Evolutionary conservation across 2,329 filamentous ascomycete species (phyloP).

Genomic region (Talaromyces albobiverticillius): DNA sequence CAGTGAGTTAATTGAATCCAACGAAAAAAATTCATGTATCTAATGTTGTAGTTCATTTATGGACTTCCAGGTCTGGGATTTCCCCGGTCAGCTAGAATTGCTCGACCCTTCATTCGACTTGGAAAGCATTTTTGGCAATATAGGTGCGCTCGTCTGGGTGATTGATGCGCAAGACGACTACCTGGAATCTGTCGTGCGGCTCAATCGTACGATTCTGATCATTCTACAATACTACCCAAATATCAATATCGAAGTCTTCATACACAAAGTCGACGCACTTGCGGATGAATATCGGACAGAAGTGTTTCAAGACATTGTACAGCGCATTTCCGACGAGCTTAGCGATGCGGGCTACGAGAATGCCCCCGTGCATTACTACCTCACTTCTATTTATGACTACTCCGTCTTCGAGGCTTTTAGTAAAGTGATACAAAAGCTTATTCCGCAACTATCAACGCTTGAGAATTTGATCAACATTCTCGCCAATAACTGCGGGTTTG

Average conservation of each 20-base stretch:
- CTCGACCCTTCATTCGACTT: constrained; percentile 86
- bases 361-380: constrained; percentile 88
- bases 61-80: constrained; percentile 98
- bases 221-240: constrained; percentile 85
- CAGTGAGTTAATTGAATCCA: constrained; percentile 60
- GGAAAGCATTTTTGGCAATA: constrained; percentile 89
- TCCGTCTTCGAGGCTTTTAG: constrained; percentile 97
- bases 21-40: not conserved
- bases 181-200: constrained; percentile 78
- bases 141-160: constrained; percentile 95
- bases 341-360: constrained; percentile 92
- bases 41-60: constrained; percentile 75
- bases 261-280: constrained; percentile 97
- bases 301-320: constrained; percentile 93
- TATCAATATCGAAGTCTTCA: constrained; percentile 97
- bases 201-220: constrained; percentile 85
- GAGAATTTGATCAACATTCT: constrained; percentile 93
- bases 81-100: constrained; percentile 92
- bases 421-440: constrained; percentile 97
- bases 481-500: constrained; percentile 88
- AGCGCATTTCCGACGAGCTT: constrained; percentile 93
- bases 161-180: constrained; percentile 99
- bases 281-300: constrained; percentile 96
- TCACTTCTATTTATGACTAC: constrained; percentile 98
- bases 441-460: constrained; percentile 86